Conservation (phyloP, 108 stramenopile genomes). For the Bacterosira constricta region DNA sequence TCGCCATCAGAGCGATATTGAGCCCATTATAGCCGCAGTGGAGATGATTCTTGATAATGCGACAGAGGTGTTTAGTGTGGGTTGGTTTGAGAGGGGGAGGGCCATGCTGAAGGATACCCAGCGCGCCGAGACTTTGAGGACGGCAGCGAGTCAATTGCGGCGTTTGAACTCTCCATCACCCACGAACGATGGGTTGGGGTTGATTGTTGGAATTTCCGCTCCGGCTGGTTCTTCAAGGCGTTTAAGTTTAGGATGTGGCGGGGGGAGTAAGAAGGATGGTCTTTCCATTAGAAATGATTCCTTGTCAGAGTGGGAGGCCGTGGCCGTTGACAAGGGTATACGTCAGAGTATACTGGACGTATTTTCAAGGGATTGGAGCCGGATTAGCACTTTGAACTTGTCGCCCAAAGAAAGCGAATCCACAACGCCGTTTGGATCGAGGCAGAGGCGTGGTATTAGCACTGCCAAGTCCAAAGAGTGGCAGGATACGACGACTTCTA, state of each 20-base stretch:
- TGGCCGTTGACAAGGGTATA: slow-evolving; percentile 73
- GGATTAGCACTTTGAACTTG: slow-evolving; percentile 42
- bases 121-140: slow-evolving; percentile 66
- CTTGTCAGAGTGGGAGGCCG: slow-evolving; percentile 83
- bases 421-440: slow-evolving; percentile 17
- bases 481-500: background rate
- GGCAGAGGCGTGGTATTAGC: slow-evolving; percentile 29
- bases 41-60: slow-evolving; percentile 86
- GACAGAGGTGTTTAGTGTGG: slow-evolving; percentile 70
- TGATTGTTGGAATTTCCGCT: slow-evolving; percentile 29
- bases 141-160: slow-evolving; percentile 65
- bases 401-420: slow-evolving; percentile 39
- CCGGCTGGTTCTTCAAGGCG: background rate
- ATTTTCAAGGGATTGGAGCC: slow-evolving; percentile 75
- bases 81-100: slow-evolving; percentile 83
- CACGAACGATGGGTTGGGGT: slow-evolving; percentile 28
- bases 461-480: slow-evolving; percentile 32
- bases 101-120: slow-evolving; percentile 70
- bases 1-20: slow-evolving; percentile 88
- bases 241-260: background rate
- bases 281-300: slow-evolving; percentile 41
- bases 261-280: slow-evolving; percentile 21
- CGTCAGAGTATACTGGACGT: slow-evolving; percentile 71
- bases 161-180: slow-evolving; percentile 50
- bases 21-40: slow-evolving; percentile 78